Conservation (phyloP, 2,329 filamentous ascomycete genomes). For the Geoglossum cookeanum region DNA sequence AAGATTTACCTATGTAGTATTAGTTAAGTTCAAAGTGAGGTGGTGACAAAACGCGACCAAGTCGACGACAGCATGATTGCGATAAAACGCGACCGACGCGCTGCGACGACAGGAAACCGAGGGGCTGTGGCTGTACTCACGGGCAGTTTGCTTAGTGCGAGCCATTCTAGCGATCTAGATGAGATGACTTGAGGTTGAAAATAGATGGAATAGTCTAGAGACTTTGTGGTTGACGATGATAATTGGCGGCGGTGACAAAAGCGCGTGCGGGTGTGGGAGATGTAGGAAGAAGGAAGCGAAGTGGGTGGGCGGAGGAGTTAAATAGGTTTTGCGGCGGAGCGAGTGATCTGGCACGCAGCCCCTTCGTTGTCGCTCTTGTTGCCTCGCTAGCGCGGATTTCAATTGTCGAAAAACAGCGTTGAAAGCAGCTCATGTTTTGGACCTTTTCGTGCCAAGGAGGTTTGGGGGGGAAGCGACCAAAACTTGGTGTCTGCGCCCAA, state of each 20-base stretch:
- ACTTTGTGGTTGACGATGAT: constrained; percentile 11
- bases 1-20: constrained; percentile 42
- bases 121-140: constrained; percentile 22
- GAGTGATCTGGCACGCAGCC: constrained; percentile 1
- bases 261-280: constrained; percentile 2
- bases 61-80: constrained; percentile 13
- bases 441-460: not conserved
- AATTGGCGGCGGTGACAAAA: not conserved
- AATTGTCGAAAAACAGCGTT: constrained; percentile 3
- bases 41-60: constrained; percentile 7
- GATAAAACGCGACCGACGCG: constrained; percentile 9
- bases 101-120: constrained; percentile 8
- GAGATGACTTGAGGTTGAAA: not conserved
- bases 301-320: constrained; percentile 5
- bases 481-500: not conserved
- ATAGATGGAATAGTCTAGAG: not conserved
- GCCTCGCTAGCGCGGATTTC: constrained; percentile 4
- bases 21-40: constrained; percentile 9
- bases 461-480: constrained; percentile 1
- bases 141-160: constrained; percentile 36
- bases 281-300: constrained; percentile 5
- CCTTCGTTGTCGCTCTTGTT: not conserved
- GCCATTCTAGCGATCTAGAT: constrained; percentile 23
- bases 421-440: constrained; percentile 5
- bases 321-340: not conserved